phyloP scores from a whole-genome alignment of 345 rosid species.

The Syzygium aromaticum region DNA sequence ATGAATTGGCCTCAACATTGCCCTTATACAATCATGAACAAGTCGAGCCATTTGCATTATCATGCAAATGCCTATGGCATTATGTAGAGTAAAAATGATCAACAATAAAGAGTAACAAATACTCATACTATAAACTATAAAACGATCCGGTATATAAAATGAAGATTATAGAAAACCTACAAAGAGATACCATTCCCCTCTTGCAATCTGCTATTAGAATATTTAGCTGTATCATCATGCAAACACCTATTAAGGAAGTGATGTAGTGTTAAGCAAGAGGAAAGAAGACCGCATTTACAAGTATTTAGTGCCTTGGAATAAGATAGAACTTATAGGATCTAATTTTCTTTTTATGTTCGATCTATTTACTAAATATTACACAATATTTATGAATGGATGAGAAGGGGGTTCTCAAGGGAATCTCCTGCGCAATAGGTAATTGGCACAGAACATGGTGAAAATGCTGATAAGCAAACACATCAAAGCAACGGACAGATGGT shows the following conservation, averaged over 20 bases:
- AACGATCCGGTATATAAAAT: not conserved
- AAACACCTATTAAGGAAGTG: not conserved
- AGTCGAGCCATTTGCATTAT: not conserved
- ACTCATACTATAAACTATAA: not conserved
- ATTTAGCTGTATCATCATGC: not conserved
- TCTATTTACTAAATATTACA: not conserved
- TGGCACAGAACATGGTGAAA: not conserved
- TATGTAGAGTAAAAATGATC: not conserved
- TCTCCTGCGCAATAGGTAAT: not conserved
- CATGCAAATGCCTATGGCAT: not conserved
- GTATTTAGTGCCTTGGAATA: not conserved
- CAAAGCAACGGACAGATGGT: not conserved
- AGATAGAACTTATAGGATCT: not conserved
- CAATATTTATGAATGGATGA: not conserved
- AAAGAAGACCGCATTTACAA: not conserved
- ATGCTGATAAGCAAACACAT: not conserved
- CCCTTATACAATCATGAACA: not conserved
- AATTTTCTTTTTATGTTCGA: not conserved
- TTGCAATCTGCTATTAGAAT: not conserved
- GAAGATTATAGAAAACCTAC: not conserved
- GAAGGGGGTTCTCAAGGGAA: not conserved
- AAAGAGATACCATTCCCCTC: not conserved
- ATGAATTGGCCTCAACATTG: not conserved
- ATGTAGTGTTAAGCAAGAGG: not conserved
- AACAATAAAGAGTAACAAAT: not conserved